Base-by-base conservation (phyloP, 1,139 yeast genomes). In the Sugiyamaella xylanicola region DNA sequence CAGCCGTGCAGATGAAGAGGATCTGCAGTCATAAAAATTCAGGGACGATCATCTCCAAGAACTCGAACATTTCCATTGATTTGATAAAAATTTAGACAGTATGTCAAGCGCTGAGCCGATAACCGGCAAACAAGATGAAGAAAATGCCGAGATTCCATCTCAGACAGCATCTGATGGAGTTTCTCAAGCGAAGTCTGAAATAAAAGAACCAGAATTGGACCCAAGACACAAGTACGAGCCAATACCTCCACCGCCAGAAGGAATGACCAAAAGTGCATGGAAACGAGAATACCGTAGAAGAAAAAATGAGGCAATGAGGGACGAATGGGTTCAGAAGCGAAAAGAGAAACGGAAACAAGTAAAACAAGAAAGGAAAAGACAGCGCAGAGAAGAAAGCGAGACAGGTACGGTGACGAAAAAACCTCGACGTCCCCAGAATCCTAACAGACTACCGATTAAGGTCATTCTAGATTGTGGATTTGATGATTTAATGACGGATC, bases 391-490 rank as follows among this genome's bases (percentile, higher is more conserved):
- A 20, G 59, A 57, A 8, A 41, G 17, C 4, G 55, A 44, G 9
- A 48, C 49, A 27, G 56, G 43, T 37, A 37, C 29, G 3, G 44
- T 25, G 21, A 27, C 51, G 42, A 46, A 53, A 25, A 40, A 17
- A 20, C 45, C 56, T 37, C 19, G 51, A 20, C 9, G 56, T 17
- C 54, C 53, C n/a, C 29, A 21, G 39, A 37, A 55, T 19, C 64
- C 58, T 46, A 40, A 48, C 3, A 45, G 58, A 43, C 46, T 50
- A 15, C 59, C 59, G 15, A 55, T 65, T 16, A 56, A 51, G 13
- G 78, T 92, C 37, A 74, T 91, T 17, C 70, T 93, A 62, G 99
- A 93, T 72, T 93, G 99, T 72, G 88, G 80, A 21, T 93, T 93
- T 70, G 99, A 93, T 67, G 91, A 88, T 44, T 71, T 87, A 65